These are phyloP conservation scores for Blastomyces parvus DNA, from an alignment of 2,329 filamentous ascomycete species.

Conservation along the genomic window DNA sequence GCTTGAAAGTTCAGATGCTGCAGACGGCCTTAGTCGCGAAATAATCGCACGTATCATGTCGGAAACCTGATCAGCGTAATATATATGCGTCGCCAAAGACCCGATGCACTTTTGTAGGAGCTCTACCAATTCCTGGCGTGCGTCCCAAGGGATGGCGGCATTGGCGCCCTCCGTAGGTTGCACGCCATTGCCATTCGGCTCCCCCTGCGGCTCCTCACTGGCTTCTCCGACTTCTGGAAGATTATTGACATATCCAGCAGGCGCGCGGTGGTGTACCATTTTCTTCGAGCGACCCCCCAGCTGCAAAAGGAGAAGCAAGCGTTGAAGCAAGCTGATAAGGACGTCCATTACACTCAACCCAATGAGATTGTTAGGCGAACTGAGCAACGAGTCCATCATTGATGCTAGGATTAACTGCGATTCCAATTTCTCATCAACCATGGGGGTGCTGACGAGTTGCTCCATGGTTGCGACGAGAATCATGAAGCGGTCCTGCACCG, in stretches of 20 bases:
- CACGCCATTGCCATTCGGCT: background rate
- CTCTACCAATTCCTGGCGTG: constrained; percentile 54
- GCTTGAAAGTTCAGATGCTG: constrained; percentile 36
- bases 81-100: constrained; percentile 86
- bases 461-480: constrained; percentile 79
- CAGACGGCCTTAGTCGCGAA: constrained; percentile 60
- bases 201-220: constrained; percentile 24
- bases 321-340: constrained; percentile 71
- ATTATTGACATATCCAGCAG: constrained; percentile 9
- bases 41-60: constrained; percentile 86
- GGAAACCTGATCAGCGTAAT: constrained; percentile 90
- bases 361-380: constrained; percentile 86
- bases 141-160: constrained; percentile 39
- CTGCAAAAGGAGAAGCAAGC: constrained; percentile 69
- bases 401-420: constrained; percentile 66
- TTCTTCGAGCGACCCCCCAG: constrained; percentile 34
- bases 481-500: constrained; percentile 87
- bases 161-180: constrained; percentile 21
- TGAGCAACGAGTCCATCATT: constrained; percentile 71
- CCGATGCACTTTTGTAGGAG: constrained; percentile 75
- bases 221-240: constrained; percentile 12
- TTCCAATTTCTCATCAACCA: constrained; percentile 60
- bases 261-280: constrained; percentile 4
- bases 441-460: constrained; percentile 56
- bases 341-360: constrained; percentile 95